Base-by-base conservation (phyloP, 306 rosid species). In the Carpinus viminea region DNA sequence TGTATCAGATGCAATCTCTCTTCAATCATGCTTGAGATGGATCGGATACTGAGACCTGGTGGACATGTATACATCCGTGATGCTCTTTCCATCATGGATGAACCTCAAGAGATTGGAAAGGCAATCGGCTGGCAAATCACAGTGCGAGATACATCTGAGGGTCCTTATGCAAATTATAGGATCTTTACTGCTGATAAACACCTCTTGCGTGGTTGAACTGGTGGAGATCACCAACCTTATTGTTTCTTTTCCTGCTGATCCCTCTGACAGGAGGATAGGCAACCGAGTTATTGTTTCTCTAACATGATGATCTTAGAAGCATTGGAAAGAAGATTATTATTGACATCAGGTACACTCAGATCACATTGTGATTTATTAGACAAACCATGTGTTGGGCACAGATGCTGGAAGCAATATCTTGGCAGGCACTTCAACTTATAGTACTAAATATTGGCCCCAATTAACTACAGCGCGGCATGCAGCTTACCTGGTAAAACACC, bases 11-110 rank as follows among this genome's bases (percentile, higher is more conserved):
- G 99, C 87, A 87, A 82, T 80, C 72, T 93, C 26, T 89, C 98
- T 5, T 86, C 93, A 78, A 93, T 93, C 62, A 95, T 95, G 98
- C 94, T 95, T 12, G 99, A 95, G 94, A 93, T 95, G 99, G 99
- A 95, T 84, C 89, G 99, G 62, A 91, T 93, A 53, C 82, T 95
- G 52, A 87, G 99, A 81, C 98, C 98, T 0, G 97, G 97, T 20
- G 99, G 98, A 12, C 91, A 45, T 16, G 94, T 78, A 34, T 93
- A 93, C 75, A 90, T 95, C 45, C 97, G 99, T 0, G 99, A 95
- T 76, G 61, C 94, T 51, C 70, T 95, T 61, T 56, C 84, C 18
- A 78, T 95, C 80, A 95, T 95, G 99, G 94, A 91, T 80, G 97
- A 95, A 76, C 94, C 93, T 80, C 83, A 81, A 83, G 93, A 85